Conservation (phyloP, 495 filamentous ascomycete species). For the Xylaria sp. region DNA sequence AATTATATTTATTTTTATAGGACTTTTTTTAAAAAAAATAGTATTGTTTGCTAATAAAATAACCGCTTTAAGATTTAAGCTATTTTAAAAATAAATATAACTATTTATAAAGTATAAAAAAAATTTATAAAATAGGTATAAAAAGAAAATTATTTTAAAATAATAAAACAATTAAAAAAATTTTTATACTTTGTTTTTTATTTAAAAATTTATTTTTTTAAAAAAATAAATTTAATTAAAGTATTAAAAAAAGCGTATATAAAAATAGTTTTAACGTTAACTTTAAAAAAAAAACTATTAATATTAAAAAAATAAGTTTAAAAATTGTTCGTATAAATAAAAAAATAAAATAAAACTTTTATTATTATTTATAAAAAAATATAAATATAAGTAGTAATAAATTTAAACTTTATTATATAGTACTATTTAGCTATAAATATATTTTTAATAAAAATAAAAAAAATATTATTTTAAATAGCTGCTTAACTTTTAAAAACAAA, state of each 20-base stretch:
- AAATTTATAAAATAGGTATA: background rate
- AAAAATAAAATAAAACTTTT: background rate
- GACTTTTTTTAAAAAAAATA: background rate
- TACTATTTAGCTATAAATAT: too few relatives aligned
- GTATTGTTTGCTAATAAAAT: background rate
- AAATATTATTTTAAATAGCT: too few relatives aligned
- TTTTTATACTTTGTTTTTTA: too few relatives aligned
- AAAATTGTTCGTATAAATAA: background rate
- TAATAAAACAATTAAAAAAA: too few relatives aligned
- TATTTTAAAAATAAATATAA: background rate
- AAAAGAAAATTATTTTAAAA: background rate
- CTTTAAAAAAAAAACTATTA: background rate
- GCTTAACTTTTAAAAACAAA: background rate
- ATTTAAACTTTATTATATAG: too few relatives aligned
- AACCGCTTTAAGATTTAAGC: background rate
- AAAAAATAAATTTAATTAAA: too few relatives aligned
- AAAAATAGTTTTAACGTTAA: too few relatives aligned
- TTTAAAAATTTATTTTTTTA: too few relatives aligned
- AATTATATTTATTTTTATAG: background rate
- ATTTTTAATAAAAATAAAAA: too few relatives aligned
- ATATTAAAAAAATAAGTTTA: background rate
- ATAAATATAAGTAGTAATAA: background rate
- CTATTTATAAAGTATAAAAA: background rate
- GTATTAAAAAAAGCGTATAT: too few relatives aligned
- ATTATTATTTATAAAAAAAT: background rate